Base-by-base conservation (phyloP, 2,329 filamentous ascomycete genomes). In the Aschersonia sp. region DNA sequence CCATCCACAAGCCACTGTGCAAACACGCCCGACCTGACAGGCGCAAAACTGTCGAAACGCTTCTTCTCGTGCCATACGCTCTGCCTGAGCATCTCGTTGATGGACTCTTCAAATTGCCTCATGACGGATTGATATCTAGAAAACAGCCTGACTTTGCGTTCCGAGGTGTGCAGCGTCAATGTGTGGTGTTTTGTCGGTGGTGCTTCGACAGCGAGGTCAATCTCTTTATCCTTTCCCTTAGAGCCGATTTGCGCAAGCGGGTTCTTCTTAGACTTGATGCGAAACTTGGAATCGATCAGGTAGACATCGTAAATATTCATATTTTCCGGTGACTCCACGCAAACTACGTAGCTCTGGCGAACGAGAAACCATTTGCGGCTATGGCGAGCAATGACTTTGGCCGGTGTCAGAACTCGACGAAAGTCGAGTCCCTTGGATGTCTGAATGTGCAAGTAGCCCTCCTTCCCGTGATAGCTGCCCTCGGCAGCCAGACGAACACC, bases 281-380 rank as follows among this genome's bases (percentile, higher is more conserved):
- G 73, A 65, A 98, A 98, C 57, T 85, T 83, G 1, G 85, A 76
- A 60, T 98, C 92, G 30, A 97, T 86, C n/a, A 98, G 74, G 63
- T 96, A 97, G 29, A 98, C 92, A 65, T 98, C 94, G 62, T 95
- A 96, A 35, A 97, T 94, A 58, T 95, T 90, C 85, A 97, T 94
- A 57, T 94, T 94, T 62, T 97, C 90, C 0, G 92, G 92, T 0
- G 92, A 96, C 61, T 97, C 90, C n/a, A 97, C 89, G 56, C 90
- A 96, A 43, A 95, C 90, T 50, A 98, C 83, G 59, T 98, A 98
- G 68, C 88, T 97, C 64, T 97, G 89, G 46, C 92, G 76, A n/a
- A 98, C 88, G 22, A 97, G 72, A 61, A 98, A 98, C 92, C 92
- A 98, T 63, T 96, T 96, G 14, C 88, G 87, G 51, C 80, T 84